phyloP scores from a whole-genome alignment of 1,284 basidiomycete species.

The Earliella scabrosa region DNA sequence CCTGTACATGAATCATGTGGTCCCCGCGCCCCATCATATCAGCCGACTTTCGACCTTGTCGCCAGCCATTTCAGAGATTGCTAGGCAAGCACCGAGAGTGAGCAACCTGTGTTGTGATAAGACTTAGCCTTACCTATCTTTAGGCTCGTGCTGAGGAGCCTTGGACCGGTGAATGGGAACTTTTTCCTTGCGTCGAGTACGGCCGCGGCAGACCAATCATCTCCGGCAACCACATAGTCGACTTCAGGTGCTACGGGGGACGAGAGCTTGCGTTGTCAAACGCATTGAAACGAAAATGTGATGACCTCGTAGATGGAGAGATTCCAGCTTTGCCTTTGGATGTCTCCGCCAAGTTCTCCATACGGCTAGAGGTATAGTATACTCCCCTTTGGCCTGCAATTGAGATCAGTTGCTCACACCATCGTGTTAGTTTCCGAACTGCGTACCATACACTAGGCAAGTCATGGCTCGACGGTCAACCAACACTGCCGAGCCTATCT shows the following conservation, averaged over 20 bases:
- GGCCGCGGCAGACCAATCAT: too few relatives aligned
- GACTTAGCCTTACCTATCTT: too few relatives aligned
- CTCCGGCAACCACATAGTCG: too few relatives aligned
- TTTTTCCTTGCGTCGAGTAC: background rate
- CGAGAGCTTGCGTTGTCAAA: background rate
- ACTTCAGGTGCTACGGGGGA: background rate
- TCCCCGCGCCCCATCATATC: background rate
- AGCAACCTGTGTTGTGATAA: too few relatives aligned
- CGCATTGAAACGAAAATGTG: background rate
- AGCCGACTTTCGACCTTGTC: background rate
- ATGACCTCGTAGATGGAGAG: background rate
- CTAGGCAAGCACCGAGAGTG: background rate
- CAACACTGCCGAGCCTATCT: background rate
- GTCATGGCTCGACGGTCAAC: conserved; percentile 7
- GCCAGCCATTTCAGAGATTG: background rate
- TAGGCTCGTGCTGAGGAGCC: too few relatives aligned
- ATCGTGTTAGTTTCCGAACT: background rate
- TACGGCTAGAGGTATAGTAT: background rate
- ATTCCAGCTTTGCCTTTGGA: background rate
- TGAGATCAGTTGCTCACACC: too few relatives aligned
- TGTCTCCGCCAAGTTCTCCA: conserved; percentile 4
- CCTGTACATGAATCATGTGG: too few relatives aligned
- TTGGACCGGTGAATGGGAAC: background rate
- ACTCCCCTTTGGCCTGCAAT: too few relatives aligned
- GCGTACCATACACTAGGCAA: background rate